Conservation (phyloP, 495 filamentous ascomycete species). For the Hypomontagnella submonticulosa region DNA sequence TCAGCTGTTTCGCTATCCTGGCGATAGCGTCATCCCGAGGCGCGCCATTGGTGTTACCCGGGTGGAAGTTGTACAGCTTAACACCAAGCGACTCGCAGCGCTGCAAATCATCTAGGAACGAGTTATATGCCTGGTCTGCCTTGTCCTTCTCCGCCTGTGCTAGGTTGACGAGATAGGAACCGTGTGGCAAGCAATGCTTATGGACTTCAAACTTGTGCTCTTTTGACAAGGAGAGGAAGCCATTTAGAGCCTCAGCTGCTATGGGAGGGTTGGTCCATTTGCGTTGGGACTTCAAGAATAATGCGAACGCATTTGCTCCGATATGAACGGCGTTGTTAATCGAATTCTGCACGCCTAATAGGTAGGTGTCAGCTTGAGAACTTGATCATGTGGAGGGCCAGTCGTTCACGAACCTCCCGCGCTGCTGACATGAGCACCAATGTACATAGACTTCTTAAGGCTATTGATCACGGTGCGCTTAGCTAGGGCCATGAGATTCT, state of each 20-base stretch:
- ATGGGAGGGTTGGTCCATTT: constrained; percentile 93
- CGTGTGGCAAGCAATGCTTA: constrained; percentile 85
- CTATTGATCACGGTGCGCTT: constrained; percentile 68
- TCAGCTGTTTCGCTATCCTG: constrained; percentile 82
- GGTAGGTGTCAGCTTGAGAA: constrained; percentile 22
- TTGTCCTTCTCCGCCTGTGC: constrained; percentile 83
- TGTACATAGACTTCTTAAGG: constrained; percentile 75
- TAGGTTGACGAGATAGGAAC: constrained; percentile 95
- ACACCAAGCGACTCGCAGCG: constrained; percentile 92
- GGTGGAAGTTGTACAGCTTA: constrained; percentile 95
- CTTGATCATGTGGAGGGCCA: background rate
- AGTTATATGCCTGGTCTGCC: constrained; percentile 84
- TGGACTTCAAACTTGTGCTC: constrained; percentile 77
- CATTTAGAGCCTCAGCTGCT: constrained; percentile 68
- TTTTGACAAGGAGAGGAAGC: constrained; percentile 73
- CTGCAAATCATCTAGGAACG: constrained; percentile 88
- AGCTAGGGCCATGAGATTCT: constrained; percentile 72
- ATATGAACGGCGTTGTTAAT: constrained; percentile 82
- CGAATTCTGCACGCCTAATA: constrained; percentile 84
- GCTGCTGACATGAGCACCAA: constrained; percentile 91
- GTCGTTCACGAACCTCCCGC: constrained; percentile 73
- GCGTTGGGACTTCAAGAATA: constrained; percentile 94
- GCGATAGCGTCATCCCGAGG: constrained; percentile 74
- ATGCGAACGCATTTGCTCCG: constrained; percentile 89
- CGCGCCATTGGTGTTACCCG: constrained; percentile 78